Percentiles rank a stretch among this genome's conserved stretches.
phyloP scores from a whole-genome alignment of 495 filamentous ascomycete genomes.

The Xylaria cubensis region DNA sequence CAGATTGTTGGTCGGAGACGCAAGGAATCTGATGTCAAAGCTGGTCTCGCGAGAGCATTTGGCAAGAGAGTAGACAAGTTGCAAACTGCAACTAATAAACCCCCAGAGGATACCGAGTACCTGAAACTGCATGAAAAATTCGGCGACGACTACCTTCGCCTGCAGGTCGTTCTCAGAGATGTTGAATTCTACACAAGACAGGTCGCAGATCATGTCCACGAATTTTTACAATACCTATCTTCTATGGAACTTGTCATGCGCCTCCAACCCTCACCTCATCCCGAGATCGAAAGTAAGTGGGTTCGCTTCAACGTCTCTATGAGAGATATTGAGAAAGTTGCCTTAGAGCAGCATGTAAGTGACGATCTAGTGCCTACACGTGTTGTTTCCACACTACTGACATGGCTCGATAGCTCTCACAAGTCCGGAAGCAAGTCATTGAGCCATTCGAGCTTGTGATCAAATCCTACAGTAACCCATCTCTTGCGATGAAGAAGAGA shows the following conservation, averaged over 20 bases:
- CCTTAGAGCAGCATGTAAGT: slow-evolving; percentile 86
- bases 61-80: slow-evolving; percentile 81
- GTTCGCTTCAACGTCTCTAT: slow-evolving; percentile 80
- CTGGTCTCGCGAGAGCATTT: slow-evolving; percentile 85
- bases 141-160: slow-evolving; percentile 83
- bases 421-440: slow-evolving; percentile 81
- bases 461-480: slow-evolving; percentile 78
- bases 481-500: slow-evolving; percentile 87
- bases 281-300: slow-evolving; percentile 92
- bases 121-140: slow-evolving; percentile 76
- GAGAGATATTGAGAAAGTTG: slow-evolving; percentile 77
- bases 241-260: slow-evolving; percentile 73
- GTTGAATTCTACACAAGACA: slow-evolving; percentile 84
- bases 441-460: slow-evolving; percentile 85
- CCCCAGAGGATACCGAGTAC: slow-evolving; percentile 80
- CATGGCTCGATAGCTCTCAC: slow-evolving; percentile 61
- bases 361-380: neutral
- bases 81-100: slow-evolving; percentile 66
- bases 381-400: slow-evolving; percentile 19
- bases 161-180: slow-evolving; percentile 90
- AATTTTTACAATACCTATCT: slow-evolving; percentile 71
- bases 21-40: slow-evolving; percentile 86
- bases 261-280: slow-evolving; percentile 64
- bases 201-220: slow-evolving; percentile 71
- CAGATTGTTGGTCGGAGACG: slow-evolving; percentile 86